Conservation (phyloP, 2,329 filamentous ascomycete genomes). For the Claviceps pusilla region DNA sequence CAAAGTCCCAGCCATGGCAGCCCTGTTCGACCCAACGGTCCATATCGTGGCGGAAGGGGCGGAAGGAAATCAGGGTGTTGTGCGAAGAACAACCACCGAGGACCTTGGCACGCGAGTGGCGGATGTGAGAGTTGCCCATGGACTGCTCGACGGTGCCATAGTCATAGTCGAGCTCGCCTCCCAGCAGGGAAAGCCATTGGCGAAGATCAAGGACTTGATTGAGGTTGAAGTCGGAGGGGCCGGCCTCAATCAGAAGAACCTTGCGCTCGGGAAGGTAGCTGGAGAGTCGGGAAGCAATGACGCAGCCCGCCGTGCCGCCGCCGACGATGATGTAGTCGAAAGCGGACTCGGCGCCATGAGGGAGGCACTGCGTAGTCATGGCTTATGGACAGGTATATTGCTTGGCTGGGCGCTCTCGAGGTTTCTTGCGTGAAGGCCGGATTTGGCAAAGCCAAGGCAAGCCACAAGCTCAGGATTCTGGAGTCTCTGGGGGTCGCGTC, state of each 20-base stretch:
- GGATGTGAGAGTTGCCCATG: constrained; percentile 81
- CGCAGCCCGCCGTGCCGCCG: constrained; percentile 74
- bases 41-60: constrained; percentile 79
- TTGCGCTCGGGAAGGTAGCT: constrained; percentile 72
- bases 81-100: constrained; percentile 85
- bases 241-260: constrained; percentile 73
- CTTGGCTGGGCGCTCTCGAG: too few species aligned
- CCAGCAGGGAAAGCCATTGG: constrained; percentile 73
- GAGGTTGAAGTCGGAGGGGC: constrained; percentile 78
- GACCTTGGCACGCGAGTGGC: constrained; percentile 84
- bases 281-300: constrained; percentile 64
- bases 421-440: too few species aligned
- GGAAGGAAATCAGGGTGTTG: constrained; percentile 88
- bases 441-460: too few species aligned
- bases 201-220: constrained; percentile 74
- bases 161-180: constrained; percentile 81
- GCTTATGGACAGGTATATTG: constrained; percentile 11
- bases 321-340: constrained; percentile 80
- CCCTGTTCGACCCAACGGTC: constrained; percentile 71
- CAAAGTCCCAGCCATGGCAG: constrained; percentile 74
- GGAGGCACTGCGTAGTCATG: constrained; percentile 55
- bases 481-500: too few species aligned
- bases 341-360: constrained; percentile 46
- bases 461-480: too few species aligned
- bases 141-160: constrained; percentile 83